Base-by-base conservation (phyloP, 2,329 filamentous ascomycete genomes). In the Fusarium avenaceum region DNA sequence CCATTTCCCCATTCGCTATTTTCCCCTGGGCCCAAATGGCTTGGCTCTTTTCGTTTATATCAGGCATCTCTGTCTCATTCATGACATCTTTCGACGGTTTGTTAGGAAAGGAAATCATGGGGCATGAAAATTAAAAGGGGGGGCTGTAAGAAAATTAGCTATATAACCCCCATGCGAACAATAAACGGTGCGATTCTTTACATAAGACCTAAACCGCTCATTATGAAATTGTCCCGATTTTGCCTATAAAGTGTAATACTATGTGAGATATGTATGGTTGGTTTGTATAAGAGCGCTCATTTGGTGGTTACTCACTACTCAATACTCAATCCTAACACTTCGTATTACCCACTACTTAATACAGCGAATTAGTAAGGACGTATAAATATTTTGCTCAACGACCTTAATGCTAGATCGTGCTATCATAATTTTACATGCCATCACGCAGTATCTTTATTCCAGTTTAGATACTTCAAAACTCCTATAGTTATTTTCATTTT, bases 101-200 rank as follows among this genome's bases (percentile, higher is more conserved):
- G 19, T 54, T 28, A 42, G 39, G 45, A 33, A 57, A 38, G 47
- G 42, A 30, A 38, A 44, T 38, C 22, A 42, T 43, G 38, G 38
- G 61, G 44, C 50, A 58, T 38, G 28, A 33, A 52, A 48, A 63
- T 32, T 33, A 63, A 63, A 63, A 14, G 43, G 52, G 56, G 48
- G 24, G 24, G 24, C 24, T 24, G 24, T 24, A 24, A 24, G 26
- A 53, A 40, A 44, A 47, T 10, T 69, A 66, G 56, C 51, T 58
- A 69, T 5, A 38, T 38, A 38, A n/a, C 35, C 15, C 9, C 35
- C 17, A 9, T n/a, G 17, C 17, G 17, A n/a, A 35, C 26, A 57
- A 45, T 35, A 44, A 45, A 48, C 8, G 26, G 47, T n/a, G n/a
- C 45, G 47, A 46, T 46, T 54, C 50, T 50, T 17, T 11, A 33